A percentile compares a stretch with the other conserved stretches of the same genome.
These are phyloP conservation scores for Trypethelium eluteriae DNA, from an alignment of 495 filamentous ascomycete species.

Conservation along the genomic window DNA sequence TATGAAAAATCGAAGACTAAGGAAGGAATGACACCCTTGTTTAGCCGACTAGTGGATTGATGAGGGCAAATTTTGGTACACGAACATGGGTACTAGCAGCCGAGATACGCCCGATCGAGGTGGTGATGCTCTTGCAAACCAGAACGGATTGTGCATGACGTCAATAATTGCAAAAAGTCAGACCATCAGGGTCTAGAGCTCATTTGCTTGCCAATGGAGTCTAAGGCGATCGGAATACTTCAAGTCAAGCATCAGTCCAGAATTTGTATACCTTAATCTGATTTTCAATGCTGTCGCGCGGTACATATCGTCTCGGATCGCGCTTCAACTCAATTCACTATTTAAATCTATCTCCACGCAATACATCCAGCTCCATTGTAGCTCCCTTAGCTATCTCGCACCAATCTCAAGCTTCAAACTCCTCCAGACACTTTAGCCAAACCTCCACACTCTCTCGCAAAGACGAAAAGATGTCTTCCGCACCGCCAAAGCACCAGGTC, in stretches of 20 bases:
- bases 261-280: not conserved
- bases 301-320: not conserved
- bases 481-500: constrained; percentile 24
- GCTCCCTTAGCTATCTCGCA: not conserved
- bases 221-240: not conserved
- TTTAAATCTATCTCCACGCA: not conserved
- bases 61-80: too few species aligned
- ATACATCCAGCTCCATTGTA: not conserved
- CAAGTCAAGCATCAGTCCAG: not conserved
- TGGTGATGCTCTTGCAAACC: not conserved
- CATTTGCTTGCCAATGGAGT: not conserved
- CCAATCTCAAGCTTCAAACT: not conserved
- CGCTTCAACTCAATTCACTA: not conserved
- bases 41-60: too few species aligned
- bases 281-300: not conserved
- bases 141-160: constrained; percentile 1
- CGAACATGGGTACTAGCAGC: not conserved
- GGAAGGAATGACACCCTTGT: too few species aligned
- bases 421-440: not conserved
- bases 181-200: not conserved
- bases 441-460: constrained; percentile 14
- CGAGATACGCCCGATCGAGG: not conserved
- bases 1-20: too few species aligned
- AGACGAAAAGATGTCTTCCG: constrained; percentile 27
- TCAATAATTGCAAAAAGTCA: not conserved